Evolutionary conservation across 495 filamentous ascomycete genomes (phyloP), one percentile per base, ranked within the genome.

Genomic region (Penicillium egyptiacum): DNA sequence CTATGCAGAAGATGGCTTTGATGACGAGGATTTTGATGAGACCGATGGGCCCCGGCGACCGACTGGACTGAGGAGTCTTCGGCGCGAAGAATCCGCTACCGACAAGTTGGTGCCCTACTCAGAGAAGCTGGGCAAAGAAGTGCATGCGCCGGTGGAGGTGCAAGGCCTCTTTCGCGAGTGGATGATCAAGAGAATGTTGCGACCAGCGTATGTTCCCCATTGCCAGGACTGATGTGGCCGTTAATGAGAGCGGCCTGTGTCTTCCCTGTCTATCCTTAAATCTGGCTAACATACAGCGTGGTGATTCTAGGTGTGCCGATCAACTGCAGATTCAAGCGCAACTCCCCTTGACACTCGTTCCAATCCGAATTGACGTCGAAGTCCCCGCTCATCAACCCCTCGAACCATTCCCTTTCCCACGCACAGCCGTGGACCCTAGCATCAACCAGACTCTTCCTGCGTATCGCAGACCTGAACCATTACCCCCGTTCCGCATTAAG

Each of bases 341-440:
- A 51, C 82, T 98, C 26, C 94, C 95, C 23, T 80, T 95, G 23
- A 94, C 90, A 4, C 81, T 97, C 23, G 92, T 99, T 50, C 94
- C 94, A 8, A 97, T 99, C 59, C 90, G 95, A 45, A 92, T 99
- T 64, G 94, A 98, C 65, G 79, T 98, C 60, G 93, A 99, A 67
- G 86, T 97, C 11, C 83, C 88, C 25, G 76, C 89, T 33, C 92
- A 89, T 76, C 80, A 84, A 35, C 89, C 94, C 37, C 70, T 82
- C 45, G 81, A 92, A 46, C 78, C 92, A 3, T 79, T 96, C 57
- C 85, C 88, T 22, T 60, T 85, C 48, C 86, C 88, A 11, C 77
- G 81, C 56, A 81, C 83, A 48, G 72, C 81, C 11, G 79, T 79
- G 59, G 85, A 88, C 63, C 81, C 83, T 40, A 74, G 71, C 28